Evolutionary conservation across 1,284 basidiomycete species (phyloP).

Genomic region (Coniophora puteana): DNA sequence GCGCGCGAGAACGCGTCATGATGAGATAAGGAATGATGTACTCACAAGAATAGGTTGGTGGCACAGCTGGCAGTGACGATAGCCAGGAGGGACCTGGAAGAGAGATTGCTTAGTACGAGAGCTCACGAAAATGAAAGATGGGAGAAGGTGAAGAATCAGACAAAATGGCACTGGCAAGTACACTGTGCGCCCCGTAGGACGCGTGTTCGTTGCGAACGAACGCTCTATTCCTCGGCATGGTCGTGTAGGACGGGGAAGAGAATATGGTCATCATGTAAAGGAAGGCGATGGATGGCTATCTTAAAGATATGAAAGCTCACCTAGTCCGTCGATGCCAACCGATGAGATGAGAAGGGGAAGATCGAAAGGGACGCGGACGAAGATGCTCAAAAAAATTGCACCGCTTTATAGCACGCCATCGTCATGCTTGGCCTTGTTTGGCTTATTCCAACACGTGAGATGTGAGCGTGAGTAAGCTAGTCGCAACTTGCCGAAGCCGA

Average conservation of each 20-base stretch:
- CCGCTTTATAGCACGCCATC: constrained; percentile 19
- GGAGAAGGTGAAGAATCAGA: constrained; percentile 43
- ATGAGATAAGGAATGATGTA: constrained; percentile 13
- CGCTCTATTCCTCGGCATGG: constrained; percentile 71
- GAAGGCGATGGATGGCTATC: constrained; percentile 8
- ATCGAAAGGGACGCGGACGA: constrained; percentile 4
- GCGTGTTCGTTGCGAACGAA: constrained; percentile 71
- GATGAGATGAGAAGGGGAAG: background rate
- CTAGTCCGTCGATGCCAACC: too few species aligned
- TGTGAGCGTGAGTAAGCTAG: too few species aligned
- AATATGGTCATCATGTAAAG: constrained; percentile 63
- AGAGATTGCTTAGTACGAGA: constrained; percentile 13
- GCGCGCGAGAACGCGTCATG: constrained; percentile 15
- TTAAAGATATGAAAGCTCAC: constrained; percentile 16
- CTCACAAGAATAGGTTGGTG: constrained; percentile 22
- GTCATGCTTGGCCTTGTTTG: constrained; percentile 27
- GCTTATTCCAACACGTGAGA: too few species aligned
- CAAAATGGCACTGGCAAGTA: constrained; percentile 83
- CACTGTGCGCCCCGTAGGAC: constrained; percentile 59
- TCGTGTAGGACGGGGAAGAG: constrained; percentile 85
- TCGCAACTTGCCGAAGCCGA: too few species aligned
- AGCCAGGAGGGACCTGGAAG: constrained; percentile 5
- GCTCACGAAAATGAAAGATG: background rate
- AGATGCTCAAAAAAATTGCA: background rate
- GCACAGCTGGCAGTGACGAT: too few species aligned